Base-by-base conservation (phyloP, 305 asterid species). In the Solanum hybrid region DNA sequence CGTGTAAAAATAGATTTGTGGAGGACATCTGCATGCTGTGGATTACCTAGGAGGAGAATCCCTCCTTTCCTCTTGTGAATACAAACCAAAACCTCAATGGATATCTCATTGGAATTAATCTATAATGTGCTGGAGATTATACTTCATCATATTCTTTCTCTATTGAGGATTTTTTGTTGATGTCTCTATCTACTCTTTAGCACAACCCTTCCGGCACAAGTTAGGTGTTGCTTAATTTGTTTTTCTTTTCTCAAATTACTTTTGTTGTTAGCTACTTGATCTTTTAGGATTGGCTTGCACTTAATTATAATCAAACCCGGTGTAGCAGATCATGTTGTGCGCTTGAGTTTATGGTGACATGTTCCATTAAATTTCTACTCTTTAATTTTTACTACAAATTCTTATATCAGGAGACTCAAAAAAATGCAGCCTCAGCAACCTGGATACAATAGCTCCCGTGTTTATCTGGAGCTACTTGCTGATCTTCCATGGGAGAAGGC, bases 351-450 rank as follows among this genome's bases (percentile, higher is more conserved):
- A 11, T 75, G 86, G 31, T 40, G 74, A 46, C 40, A 69, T 26
- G 86, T 46, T 76, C 74, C 4, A 88, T 46, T 5, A 34, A 42
- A 33, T 79, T 37, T 35, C 36, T 71, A 42, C 61, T 39, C 77
- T 89, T 91, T 51, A 82, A 90, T 89, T 86, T 83, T 83, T 46
- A 74, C 81, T 80, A 89, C 89, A 78, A 91, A 91, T 92, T 91
- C 89, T 61, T 93, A 37, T 92, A 84, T 74, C 97, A 97, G 99
- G 99, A 94, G 97, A 92, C 95, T 98, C 86, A 98, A 98, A 92
- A 98, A 98, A 93, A 98, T 98, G 99, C 99, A 98, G 96, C 98
- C 98, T 78, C 99, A 96, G 93, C 99, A 97, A 92, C 99, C 99
- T 92, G 99, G 99, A 89, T 98, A 98, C 92, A 97, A 94, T 92